Conservation (phyloP, 78 protist genomes). For the Dictyostelium firmibasis region DNA sequence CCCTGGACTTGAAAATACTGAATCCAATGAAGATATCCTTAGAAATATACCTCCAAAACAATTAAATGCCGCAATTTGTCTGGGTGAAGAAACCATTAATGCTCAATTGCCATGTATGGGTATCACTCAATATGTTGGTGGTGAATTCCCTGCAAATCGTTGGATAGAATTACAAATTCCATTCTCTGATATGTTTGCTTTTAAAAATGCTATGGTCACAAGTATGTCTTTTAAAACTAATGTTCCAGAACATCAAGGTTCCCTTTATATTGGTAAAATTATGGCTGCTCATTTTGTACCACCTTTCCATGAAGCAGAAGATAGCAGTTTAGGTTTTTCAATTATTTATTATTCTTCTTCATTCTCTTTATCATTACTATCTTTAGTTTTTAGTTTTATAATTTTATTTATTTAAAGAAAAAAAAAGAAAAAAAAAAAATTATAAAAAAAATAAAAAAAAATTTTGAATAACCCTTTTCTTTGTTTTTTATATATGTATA, state of each 20-base stretch:
- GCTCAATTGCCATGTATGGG: conserved; percentile 35
- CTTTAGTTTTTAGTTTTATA: background rate
- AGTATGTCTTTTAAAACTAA: background rate
- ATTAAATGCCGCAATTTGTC: conserved; percentile 4
- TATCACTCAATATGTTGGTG: conserved; percentile 48
- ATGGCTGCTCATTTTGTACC: conserved; percentile 24
- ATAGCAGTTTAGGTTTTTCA: background rate
- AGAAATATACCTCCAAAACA: background rate
- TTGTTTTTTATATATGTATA: background rate
- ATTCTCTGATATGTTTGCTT: conserved; percentile 31
- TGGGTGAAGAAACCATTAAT: conserved; percentile 3
- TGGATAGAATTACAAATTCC: conserved; percentile 57
- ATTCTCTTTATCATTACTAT: background rate
- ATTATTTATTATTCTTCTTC: background rate
- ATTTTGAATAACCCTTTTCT: no score
- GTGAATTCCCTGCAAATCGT: conserved; percentile 33
- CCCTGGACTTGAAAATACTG: background rate
- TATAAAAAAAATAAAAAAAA: background rate
- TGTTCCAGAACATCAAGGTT: background rate
- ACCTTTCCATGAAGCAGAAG: conserved; percentile 7
- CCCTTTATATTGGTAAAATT: conserved; percentile 3
- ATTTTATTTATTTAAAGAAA: background rate
- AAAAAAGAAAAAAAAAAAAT: background rate
- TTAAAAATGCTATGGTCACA: background rate
- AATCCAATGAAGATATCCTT: background rate